Conservation (phyloP, 2,329 filamentous ascomycete species). For the Ophiocordyceps australis region DNA sequence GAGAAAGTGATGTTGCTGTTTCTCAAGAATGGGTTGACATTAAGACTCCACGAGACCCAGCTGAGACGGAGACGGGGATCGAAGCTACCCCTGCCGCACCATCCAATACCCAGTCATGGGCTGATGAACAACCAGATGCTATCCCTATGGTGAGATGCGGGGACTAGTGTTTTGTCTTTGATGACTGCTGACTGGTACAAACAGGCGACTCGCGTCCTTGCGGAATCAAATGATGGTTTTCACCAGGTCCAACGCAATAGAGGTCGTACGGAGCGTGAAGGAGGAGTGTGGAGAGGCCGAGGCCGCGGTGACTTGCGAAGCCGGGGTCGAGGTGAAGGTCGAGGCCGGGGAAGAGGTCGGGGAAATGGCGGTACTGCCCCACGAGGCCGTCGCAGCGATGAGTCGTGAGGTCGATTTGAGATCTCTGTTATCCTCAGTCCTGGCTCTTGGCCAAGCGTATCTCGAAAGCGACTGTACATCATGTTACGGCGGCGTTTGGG, state of each 20-base stretch:
- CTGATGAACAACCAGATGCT: slow-evolving; percentile 54
- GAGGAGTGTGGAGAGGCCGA: slow-evolving; percentile 19
- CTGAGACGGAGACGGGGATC: slow-evolving; percentile 53
- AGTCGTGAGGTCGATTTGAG: slow-evolving; percentile 21
- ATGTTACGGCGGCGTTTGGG: slow-evolving; percentile 20
- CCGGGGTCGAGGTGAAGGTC: slow-evolving; percentile 29
- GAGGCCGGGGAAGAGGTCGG: slow-evolving; percentile 20
- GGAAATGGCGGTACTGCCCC: slow-evolving; percentile 16
- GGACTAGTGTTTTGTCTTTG: no score
- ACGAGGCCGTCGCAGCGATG: slow-evolving; percentile 19
- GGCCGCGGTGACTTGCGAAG: slow-evolving; percentile 31
- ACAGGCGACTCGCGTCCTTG: slow-evolving; percentile 16
- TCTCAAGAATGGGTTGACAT: slow-evolving; percentile 55
- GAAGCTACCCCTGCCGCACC: slow-evolving; percentile 39
- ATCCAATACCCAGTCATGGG: slow-evolving; percentile 52
- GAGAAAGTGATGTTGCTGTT: slow-evolving; percentile 20
- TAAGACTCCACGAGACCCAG: slow-evolving; percentile 51
- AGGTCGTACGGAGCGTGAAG: slow-evolving; percentile 33
- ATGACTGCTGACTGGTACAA: not conserved
- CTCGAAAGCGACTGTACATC: slow-evolving; percentile 18
- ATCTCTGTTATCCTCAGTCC: no score
- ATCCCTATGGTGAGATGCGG: slow-evolving; percentile 20
- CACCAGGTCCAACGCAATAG: slow-evolving; percentile 50
- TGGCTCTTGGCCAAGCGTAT: slow-evolving; percentile 11
- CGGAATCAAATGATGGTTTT: slow-evolving; percentile 46